Base-by-base conservation (phyloP, 306 rosid genomes). In the Echinosophora koreensis region DNA sequence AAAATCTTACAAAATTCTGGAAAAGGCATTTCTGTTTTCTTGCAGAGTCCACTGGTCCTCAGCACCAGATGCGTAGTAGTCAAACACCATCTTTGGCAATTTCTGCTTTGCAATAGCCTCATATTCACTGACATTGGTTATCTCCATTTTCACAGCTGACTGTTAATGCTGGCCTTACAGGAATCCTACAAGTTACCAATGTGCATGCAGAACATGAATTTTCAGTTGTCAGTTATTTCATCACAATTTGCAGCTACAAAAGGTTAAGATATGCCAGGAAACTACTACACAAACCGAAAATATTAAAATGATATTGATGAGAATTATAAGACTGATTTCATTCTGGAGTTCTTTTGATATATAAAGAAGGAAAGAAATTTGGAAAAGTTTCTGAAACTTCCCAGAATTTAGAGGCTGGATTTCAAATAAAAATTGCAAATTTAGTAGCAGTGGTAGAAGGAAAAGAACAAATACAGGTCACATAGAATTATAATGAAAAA, bases 1-100 rank as follows among this genome's bases (percentile, higher is more conserved):
- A 44, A 44, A 77, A 54, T 55, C 88, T 86, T 62, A 90, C 96
- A 90, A 79, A 76, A 90, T 88, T 80, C 84, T 85, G 28, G 90
- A 46, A 42, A 90, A 88, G 42, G 96, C 96, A 76, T 85, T 77
- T 88, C 91, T 84, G 89, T 90, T 90, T 63, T 90, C 93, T 16
- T 80, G 81, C 68, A 90, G 85, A 82, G 96, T 77, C 96, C 96
- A 90, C 84, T 90, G 84, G 81, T 88, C 91, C 81, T 90, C 96
- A 8, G 93, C 91, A 69, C 91, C 96, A 72, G 93, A 88, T 47
- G 93, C 96, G 14, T 90, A 90, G 86, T 88, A 90, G 66, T 90
- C 93, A 76, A 17, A 90, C 74, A 0, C 91, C 91, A 85, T 88
- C 89, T 90, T 90, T 47, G 96, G 91, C 86, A 87, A 78, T 27